Base-by-base conservation (phyloP, 2,329 filamentous ascomycete species). In the Aureobasidium sp. region DNA sequence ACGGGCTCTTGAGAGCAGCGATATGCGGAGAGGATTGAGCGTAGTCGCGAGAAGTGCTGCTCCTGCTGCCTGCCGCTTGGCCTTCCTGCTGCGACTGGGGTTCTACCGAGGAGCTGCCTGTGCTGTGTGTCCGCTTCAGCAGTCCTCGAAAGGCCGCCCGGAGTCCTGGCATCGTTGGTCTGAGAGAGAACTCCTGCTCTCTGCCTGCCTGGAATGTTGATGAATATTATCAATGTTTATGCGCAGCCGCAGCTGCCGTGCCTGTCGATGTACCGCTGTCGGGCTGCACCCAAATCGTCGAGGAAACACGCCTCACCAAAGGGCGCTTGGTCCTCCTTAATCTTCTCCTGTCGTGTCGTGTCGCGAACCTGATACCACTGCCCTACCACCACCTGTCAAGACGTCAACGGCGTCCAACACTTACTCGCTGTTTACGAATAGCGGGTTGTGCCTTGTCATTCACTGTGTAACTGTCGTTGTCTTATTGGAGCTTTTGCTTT, bases 51-150 rank as follows among this genome's bases (percentile, higher is more conserved):
- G 45, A 48, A 48, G 45, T 21, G 21, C 21, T 32, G 57, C 36
- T 59, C 5, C 52, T 55, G 52, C 34, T 32, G 53, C n/a, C 53
- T 42, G 39, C 39, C 34, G 53, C 37, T 57, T 36, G n/a, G 27
- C 16, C 32, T 5, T 50, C 30, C 30, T 21, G 30, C 9, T 48
- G 50, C 32, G 42, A 34, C 54, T 57, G 53, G 13, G 32, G n/a
- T 58, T 58, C 54, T 37, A 42, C 54, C 54, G 54, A 58, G 25
- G 54, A 58, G 54, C 57, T 45, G 57, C 57, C 41, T 16, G 44
- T 50, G 45, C 57, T 59, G 27, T 49, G 54, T 13, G 54, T 29
- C 5, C 54, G 54, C 41, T 48, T 47, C 30, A 58, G 32, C 42
- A 58, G 30, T 15, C 54, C 54, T 37, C 42, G 32, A 21, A 58